Percentiles rank a stretch among this genome's conserved stretches.
Evolutionary conservation across 2,329 filamentous ascomycete species (phyloP).

Genomic region (Pestalotiopsis sp.): DNA sequence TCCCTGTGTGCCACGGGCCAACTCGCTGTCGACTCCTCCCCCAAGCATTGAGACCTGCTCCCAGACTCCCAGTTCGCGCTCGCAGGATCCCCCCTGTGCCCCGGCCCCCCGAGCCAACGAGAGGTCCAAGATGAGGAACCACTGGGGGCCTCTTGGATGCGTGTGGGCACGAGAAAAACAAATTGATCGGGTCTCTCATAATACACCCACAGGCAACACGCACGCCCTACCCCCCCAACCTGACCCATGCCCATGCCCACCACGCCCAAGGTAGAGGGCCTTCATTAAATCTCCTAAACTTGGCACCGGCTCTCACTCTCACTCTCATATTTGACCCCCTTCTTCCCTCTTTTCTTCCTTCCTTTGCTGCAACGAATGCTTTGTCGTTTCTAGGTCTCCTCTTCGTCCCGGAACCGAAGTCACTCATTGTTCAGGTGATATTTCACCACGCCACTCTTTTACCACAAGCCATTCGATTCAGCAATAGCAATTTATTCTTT

Average conservation of each 20-base stretch:
- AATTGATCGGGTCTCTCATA: not conserved
- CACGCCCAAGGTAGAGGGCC: not conserved
- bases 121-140: constrained; percentile 3
- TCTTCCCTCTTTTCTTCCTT: not conserved
- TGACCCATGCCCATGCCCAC: not conserved
- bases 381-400: constrained; percentile 16
- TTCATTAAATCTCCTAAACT: constrained; percentile 8
- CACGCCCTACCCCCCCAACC: not conserved
- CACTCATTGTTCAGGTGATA: constrained; percentile 31
- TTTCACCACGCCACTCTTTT: constrained; percentile 31
- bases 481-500: constrained; percentile 14
- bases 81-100: not conserved
- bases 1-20: not conserved
- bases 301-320: not conserved
- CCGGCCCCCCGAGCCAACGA: not conserved
- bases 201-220: not conserved
- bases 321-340: constrained; percentile 5
- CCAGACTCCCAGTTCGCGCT: not conserved
- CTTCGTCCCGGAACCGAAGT: constrained; percentile 27
- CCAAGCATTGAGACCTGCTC: not conserved
- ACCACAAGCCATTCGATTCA: constrained; percentile 19
- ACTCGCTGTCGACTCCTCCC: not conserved
- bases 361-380: not conserved
- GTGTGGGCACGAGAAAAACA: constrained; percentile 7
- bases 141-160: not conserved